These are phyloP conservation scores for Talaromyces wortmannii DNA, from an alignment of 495 filamentous ascomycete genomes.

Conservation along the genomic window DNA sequence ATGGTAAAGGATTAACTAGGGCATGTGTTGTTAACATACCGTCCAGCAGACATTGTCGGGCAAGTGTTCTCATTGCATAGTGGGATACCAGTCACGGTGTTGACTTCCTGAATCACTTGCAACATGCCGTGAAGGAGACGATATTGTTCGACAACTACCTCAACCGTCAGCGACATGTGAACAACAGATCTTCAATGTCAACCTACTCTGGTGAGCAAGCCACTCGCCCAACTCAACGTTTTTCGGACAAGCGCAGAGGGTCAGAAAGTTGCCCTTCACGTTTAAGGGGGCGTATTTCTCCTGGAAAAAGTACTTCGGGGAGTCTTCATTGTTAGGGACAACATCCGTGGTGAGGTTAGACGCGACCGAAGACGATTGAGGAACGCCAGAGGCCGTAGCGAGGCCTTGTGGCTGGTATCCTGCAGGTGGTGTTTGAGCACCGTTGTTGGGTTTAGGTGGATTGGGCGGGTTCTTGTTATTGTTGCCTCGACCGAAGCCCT, in stretches of 20 bases:
- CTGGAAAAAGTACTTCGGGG: slow-evolving; percentile 65
- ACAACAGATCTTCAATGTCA: background rate
- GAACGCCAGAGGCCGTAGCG: slow-evolving; percentile 42
- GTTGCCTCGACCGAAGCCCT: slow-evolving; percentile 44
- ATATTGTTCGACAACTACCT: slow-evolving; percentile 80
- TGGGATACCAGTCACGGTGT: slow-evolving; percentile 58
- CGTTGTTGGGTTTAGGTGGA: slow-evolving; percentile 38
- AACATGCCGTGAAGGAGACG: slow-evolving; percentile 80
- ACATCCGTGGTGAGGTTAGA: slow-evolving; percentile 46
- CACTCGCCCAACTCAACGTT: slow-evolving; percentile 88
- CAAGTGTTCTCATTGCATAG: slow-evolving; percentile 80
- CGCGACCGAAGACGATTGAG: slow-evolving; percentile 50
- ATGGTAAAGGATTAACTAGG: slow-evolving; percentile 5
- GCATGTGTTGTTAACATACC: slow-evolving; percentile 48
- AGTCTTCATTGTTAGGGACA: slow-evolving; percentile 42
- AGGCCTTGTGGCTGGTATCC: slow-evolving; percentile 27
- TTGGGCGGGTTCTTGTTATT: slow-evolving; percentile 47
- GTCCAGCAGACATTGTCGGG: slow-evolving; percentile 85
- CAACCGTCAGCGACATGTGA: slow-evolving; percentile 6
- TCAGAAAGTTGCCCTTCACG: slow-evolving; percentile 95
- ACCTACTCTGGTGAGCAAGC: slow-evolving; percentile 86
- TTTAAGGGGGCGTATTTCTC: slow-evolving; percentile 77
- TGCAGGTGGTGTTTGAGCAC: slow-evolving; percentile 42
- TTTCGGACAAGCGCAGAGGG: slow-evolving; percentile 79
- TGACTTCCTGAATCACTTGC: slow-evolving; percentile 71